These are phyloP conservation scores for Moniliella sp. DNA, from an alignment of 1,284 basidiomycete genomes.

Conservation along the genomic window DNA sequence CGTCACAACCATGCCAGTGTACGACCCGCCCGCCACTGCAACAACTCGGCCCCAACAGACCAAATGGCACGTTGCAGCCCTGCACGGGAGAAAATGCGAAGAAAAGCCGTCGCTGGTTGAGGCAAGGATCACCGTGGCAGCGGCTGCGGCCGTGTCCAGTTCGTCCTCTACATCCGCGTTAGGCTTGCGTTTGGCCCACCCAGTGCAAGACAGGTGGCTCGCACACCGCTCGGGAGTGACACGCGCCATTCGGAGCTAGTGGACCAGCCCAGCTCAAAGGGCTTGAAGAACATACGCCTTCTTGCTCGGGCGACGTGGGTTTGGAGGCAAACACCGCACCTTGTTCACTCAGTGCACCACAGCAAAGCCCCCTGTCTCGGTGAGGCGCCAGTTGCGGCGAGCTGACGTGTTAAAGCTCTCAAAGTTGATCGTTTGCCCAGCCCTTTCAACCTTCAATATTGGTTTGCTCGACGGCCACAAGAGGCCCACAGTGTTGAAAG, in stretches of 20 bases:
- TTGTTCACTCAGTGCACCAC: conserved; percentile 56
- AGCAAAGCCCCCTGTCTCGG: conserved; percentile 59
- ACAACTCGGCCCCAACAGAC: conserved; percentile 70
- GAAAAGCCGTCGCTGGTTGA: conserved; percentile 68
- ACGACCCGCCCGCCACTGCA: conserved; percentile 60
- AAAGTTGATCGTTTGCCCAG: conserved; percentile 73
- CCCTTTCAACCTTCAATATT: too few relatives aligned
- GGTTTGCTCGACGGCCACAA: conserved; percentile 77
- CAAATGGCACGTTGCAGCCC: conserved; percentile 69
- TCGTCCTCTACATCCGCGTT: conserved; percentile 18
- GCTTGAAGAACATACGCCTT: conserved; percentile 50
- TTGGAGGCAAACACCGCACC: conserved; percentile 9
- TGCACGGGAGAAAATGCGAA: conserved; percentile 74
- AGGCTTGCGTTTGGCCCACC: conserved; percentile 27
- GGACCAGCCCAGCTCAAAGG: conserved; percentile 38
- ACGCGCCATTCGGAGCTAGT: conserved; percentile 48
- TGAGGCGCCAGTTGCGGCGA: conserved; percentile 66
- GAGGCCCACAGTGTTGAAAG: conserved; percentile 77
- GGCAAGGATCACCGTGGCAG: conserved; percentile 46
- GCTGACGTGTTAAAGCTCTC: conserved; percentile 76
- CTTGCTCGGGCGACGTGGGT: conserved; percentile 40
- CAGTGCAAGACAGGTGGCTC: conserved; percentile 52
- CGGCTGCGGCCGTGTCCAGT: conserved; percentile 6
- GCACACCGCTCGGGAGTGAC: conserved; percentile 47
- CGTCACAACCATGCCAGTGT: conserved; percentile 68